Percentiles rank a stretch among this genome's conserved stretches.
These are phyloP conservation scores for Ceratocystis cacaofunesta DNA, from an alignment of 2,329 filamentous ascomycete species.

Conservation along the genomic window DNA sequence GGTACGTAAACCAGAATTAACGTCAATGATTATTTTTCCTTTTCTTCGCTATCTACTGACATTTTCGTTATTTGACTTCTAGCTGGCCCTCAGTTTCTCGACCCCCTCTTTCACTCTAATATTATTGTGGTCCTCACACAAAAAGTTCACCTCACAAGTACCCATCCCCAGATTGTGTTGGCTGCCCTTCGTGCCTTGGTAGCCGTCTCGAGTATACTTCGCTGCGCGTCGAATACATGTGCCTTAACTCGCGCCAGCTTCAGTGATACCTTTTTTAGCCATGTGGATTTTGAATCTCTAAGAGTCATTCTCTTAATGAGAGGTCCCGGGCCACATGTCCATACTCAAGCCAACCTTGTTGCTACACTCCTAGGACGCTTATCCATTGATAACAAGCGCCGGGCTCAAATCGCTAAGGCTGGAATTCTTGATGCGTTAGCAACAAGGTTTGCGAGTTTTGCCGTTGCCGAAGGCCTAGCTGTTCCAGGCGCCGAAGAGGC, in stretches of 20 bases:
- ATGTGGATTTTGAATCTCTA: background rate
- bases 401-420: constrained; percentile 41
- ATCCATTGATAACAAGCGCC: constrained; percentile 4
- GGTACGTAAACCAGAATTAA: background rate
- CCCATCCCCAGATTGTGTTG: constrained; percentile 51
- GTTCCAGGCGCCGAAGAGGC: constrained; percentile 46
- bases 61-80: constrained; percentile 14
- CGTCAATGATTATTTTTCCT: background rate
- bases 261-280: constrained; percentile 2
- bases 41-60: background rate
- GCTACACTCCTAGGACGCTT: constrained; percentile 8
- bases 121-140: constrained; percentile 56
- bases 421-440: constrained; percentile 70
- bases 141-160: constrained; percentile 50
- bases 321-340: background rate
- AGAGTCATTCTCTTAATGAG: constrained; percentile 1
- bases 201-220: background rate
- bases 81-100: constrained; percentile 70
- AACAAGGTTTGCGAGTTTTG: constrained; percentile 54
- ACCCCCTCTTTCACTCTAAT: constrained; percentile 53
- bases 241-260: constrained; percentile 1
- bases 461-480: constrained; percentile 53
- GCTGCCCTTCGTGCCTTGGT: constrained; percentile 50
- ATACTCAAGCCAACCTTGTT: constrained; percentile 1
- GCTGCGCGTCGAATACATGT: background rate